These are phyloP conservation scores for Cyberlindnera amylophila DNA, from an alignment of 805 yeast genomes.

Conservation along the genomic window DNA sequence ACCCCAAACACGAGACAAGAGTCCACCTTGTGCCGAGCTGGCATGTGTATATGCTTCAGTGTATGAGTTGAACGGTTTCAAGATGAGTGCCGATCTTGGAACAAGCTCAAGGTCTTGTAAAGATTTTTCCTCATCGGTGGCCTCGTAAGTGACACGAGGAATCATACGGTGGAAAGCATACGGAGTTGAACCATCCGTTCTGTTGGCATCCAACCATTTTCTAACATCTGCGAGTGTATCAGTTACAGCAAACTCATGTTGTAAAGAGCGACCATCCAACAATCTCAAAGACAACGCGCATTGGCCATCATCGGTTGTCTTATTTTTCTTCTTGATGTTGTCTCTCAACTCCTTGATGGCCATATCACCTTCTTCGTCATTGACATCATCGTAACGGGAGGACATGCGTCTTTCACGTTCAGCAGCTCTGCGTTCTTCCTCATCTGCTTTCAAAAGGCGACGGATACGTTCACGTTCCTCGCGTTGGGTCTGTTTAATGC, in stretches of 20 bases:
- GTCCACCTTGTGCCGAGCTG: slow-evolving; percentile 21
- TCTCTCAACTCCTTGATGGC: slow-evolving; percentile 22
- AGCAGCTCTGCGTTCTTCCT: slow-evolving; percentile 38
- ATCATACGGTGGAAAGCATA: slow-evolving; percentile 45
- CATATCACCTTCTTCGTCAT: slow-evolving; percentile 29
- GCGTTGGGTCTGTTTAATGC: slow-evolving; percentile 33
- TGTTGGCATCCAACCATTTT: slow-evolving; percentile 49
- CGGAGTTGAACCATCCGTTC: slow-evolving; percentile 46
- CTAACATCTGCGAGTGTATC: slow-evolving; percentile 57
- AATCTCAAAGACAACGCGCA: slow-evolving; percentile 57
- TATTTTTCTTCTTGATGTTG: slow-evolving; percentile 18
- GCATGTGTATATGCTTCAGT: slow-evolving; percentile 29
- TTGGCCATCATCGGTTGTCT: slow-evolving; percentile 1
- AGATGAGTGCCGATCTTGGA: slow-evolving; percentile 70
- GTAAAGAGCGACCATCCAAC: slow-evolving; percentile 61
- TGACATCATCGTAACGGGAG: slow-evolving; percentile 17
- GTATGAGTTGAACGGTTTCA: slow-evolving; percentile 52
- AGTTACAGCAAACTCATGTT: slow-evolving; percentile 43
- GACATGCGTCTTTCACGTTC: slow-evolving; percentile 22
- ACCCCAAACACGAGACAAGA: slow-evolving; percentile 31
- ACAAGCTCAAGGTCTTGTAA: slow-evolving; percentile 53
- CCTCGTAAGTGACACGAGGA: slow-evolving; percentile 61
- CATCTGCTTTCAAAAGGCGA: slow-evolving; percentile 48
- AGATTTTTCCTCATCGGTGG: slow-evolving; percentile 54
- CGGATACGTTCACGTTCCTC: slow-evolving; percentile 57